phyloP scores from a whole-genome alignment of 257 asterid genomes.

The Vinca minor region DNA sequence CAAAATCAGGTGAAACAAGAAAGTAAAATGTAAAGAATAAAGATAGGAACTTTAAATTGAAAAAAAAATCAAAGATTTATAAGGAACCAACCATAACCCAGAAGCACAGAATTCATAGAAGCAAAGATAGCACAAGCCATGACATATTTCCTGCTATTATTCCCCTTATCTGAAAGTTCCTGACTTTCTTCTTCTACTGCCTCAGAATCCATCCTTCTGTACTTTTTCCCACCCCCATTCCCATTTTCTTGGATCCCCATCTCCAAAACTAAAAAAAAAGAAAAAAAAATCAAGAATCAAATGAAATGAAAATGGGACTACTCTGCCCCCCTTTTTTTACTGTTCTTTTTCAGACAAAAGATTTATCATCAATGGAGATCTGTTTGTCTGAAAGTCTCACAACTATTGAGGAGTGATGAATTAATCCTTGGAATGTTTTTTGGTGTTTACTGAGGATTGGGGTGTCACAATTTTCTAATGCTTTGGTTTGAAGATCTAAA shows the following conservation, averaged over 20 bases:
- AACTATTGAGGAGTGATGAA: background rate
- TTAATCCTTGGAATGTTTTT: background rate
- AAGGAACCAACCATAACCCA: conserved; percentile 49
- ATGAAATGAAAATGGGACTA: background rate
- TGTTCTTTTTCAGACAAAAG: background rate
- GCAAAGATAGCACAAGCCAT: conserved; percentile 52
- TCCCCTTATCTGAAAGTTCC: conserved; percentile 15
- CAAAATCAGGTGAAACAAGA: background rate
- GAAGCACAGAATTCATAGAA: conserved; percentile 58
- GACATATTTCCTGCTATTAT: conserved; percentile 34
- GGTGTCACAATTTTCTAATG: background rate
- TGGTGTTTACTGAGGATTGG: background rate
- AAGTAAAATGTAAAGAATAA: background rate
- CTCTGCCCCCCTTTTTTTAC: background rate
- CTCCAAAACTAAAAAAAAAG: background rate
- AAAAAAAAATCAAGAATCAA: background rate
- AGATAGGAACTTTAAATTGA: background rate
- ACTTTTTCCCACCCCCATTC: conserved; percentile 10
- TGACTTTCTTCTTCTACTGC: conserved; percentile 10
- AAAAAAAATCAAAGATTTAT: background rate
- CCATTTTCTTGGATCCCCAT: conserved; percentile 3
- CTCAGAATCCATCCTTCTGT: conserved; percentile 26
- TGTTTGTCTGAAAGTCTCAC: background rate
- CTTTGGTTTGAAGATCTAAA: background rate
- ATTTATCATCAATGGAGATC: background rate